Evolutionary conservation across 1,284 basidiomycete species (phyloP).

Genomic region (Heliocybe sulcata): DNA sequence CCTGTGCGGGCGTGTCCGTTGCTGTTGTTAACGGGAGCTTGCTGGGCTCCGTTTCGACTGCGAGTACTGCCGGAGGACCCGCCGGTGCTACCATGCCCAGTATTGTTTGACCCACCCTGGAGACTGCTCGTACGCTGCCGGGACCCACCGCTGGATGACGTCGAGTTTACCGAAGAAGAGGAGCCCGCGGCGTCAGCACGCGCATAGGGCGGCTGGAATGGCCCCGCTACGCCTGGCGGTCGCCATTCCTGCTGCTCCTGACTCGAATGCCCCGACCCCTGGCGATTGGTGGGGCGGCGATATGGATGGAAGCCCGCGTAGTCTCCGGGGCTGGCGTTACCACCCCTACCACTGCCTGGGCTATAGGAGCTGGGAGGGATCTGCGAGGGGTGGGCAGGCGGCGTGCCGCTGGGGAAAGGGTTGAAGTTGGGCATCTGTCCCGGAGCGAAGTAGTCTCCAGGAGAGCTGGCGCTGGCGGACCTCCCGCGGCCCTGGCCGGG

Average conservation of each 20-base stretch:
- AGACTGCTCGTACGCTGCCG: constrained; percentile 59
- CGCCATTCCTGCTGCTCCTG: constrained; percentile 23
- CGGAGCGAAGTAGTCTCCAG: constrained; percentile 49
- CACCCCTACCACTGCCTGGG: constrained; percentile 13
- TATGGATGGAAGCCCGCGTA: constrained; percentile 62
- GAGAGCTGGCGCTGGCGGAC: constrained; percentile 24
- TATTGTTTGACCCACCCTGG: constrained; percentile 13
- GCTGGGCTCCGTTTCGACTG: constrained; percentile 8
- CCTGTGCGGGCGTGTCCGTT: constrained; percentile 18
- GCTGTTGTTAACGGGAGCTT: constrained; percentile 19
- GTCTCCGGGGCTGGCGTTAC: constrained; percentile 17
- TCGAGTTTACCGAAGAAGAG: constrained; percentile 67
- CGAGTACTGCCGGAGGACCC: constrained; percentile 16
- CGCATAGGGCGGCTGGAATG: constrained; percentile 59
- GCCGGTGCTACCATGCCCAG: background rate
- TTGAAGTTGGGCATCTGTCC: constrained; percentile 47
- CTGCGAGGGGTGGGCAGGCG: constrained; percentile 50
- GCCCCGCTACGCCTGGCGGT: constrained; percentile 5
- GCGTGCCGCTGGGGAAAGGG: constrained; percentile 62
- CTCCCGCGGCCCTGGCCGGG: constrained; percentile 25
- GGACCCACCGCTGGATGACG: constrained; percentile 28
- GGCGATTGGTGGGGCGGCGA: constrained; percentile 56
- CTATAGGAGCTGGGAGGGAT: constrained; percentile 30
- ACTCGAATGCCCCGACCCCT: constrained; percentile 19
- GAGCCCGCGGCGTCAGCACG: constrained; percentile 71